These are phyloP conservation scores for Chalaropsis ovoidea DNA, from an alignment of 2,329 filamentous ascomycete species.

Conservation along the genomic window DNA sequence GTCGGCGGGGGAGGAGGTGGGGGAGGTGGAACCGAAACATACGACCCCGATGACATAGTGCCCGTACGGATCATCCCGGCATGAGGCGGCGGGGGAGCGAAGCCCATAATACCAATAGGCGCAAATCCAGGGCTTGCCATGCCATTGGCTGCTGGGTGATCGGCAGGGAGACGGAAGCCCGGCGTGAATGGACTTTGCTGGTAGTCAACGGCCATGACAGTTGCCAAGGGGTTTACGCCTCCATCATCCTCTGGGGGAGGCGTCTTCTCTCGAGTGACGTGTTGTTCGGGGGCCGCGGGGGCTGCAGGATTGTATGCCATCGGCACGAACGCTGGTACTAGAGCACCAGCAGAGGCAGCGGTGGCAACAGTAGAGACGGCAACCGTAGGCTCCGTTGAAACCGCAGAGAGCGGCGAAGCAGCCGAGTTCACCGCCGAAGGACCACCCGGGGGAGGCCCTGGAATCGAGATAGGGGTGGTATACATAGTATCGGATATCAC, in stretches of 20 bases:
- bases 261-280: conserved; percentile 67
- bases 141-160: conserved; percentile 37
- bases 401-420: conserved; percentile 1
- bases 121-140: conserved; percentile 35
- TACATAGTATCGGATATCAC: conserved; percentile 54
- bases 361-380: neutral
- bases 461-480: conserved; percentile 27
- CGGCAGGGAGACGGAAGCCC: conserved; percentile 41
- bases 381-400: neutral
- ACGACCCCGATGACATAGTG: conserved; percentile 36
- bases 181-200: conserved; percentile 45
- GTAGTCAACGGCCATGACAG: conserved; percentile 49
- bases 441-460: conserved; percentile 27
- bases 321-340: conserved; percentile 41
- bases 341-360: conserved; percentile 32
- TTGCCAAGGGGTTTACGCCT: conserved; percentile 45
- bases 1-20: conserved; percentile 33
- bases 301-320: conserved; percentile 73
- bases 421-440: conserved; percentile 25
- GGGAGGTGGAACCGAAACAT: conserved; percentile 31
- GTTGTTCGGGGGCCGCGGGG: conserved; percentile 61
- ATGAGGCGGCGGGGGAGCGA: conserved; percentile 34
- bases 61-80: conserved; percentile 38
- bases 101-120: conserved; percentile 37
- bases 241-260: conserved; percentile 52